Base-by-base conservation (phyloP, 2,329 filamentous ascomycete species). In the Lecanicillium sp. region DNA sequence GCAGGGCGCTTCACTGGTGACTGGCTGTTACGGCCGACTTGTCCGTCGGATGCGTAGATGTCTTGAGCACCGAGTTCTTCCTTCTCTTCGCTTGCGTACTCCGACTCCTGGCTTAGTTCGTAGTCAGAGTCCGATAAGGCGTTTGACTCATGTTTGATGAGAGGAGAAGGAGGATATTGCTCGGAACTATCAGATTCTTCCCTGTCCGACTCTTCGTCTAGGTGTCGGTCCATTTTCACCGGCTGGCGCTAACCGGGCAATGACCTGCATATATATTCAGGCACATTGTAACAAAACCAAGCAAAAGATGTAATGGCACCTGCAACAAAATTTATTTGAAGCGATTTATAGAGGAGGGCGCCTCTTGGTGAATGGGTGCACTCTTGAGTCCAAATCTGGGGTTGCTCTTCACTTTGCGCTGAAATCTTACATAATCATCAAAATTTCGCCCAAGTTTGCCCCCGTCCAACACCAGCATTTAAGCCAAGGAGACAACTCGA, bases 1-100 rank as follows among this genome's bases (percentile, higher is more conserved):
- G 54, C 53, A 6, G 47, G 46, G 12, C 55, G 51, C 44, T 65
- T 65, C 17, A 55, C 47, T 2, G 45, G 43, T 12, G 46, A 40
- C 25, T 36, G 17, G 12, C 6, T 25, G 11, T 25, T 11, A 11
- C 11, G 22, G 11, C 11, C 29, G 29, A 6, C 6, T n/a, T 5
- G 6, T 31, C 6, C 15, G 29, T 33, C 28, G 8, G 25, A 5
- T 4, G 36, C 40, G 11, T n/a, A 52, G 33, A 29, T n/a, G 9
- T 38, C 41, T 5, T 41, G 45, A 3, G 44, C 35, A 5, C 43
- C 39, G 6, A 32, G 27, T 12, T 40, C 42, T 6, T 33, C 40
- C 6, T 15, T 15, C 9, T 41, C 29, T 37, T 42, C 45, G 9
- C 45, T 49, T 44, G 40, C 40, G 47, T 29, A 41, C 43, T 3